phyloP scores from a whole-genome alignment of 306 rosid genomes.

The Cucumis sativus region DNA sequence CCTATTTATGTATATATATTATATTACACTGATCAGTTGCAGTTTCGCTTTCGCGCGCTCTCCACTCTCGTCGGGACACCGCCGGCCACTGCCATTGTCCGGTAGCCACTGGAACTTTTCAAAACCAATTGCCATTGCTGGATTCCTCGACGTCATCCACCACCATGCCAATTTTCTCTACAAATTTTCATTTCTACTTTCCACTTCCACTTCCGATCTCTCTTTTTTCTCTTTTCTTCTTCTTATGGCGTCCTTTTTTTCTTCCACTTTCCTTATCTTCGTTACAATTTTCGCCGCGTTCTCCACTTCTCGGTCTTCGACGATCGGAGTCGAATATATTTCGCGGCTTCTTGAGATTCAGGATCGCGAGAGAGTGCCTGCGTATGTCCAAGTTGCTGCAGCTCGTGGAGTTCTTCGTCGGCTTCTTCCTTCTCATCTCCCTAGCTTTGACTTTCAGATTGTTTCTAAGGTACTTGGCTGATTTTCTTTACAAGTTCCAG shows the following conservation, averaged over 20 bases:
- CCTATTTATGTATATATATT: not conserved
- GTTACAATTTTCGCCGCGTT: not conserved
- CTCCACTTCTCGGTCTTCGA: constrained; percentile 10
- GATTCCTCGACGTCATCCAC: not conserved
- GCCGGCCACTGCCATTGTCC: constrained; percentile 9
- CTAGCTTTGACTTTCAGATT: constrained; percentile 50
- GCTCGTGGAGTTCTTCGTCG: constrained; percentile 64
- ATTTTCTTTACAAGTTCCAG: not conserved
- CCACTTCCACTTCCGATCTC: not conserved
- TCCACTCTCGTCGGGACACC: not conserved
- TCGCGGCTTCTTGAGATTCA: constrained; percentile 55
- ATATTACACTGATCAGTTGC: not conserved
- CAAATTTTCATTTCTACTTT: not conserved
- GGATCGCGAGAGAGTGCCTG: constrained; percentile 50
- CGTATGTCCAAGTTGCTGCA: constrained; percentile 55
- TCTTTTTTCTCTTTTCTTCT: not conserved
- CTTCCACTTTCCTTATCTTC: constrained; percentile 25
- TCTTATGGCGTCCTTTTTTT: constrained; percentile 16
- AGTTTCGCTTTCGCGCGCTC: constrained; percentile 7
- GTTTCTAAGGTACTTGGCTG: constrained; percentile 34
- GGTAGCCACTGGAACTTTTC: not conserved
- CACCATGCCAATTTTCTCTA: not conserved
- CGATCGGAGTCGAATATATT: constrained; percentile 34
- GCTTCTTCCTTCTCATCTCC: constrained; percentile 50
- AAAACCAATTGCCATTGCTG: not conserved